Percentiles rank a stretch among this genome's conserved stretches.
Conservation (phyloP, 108 stramenopile species). For the Schizochytrium sp. region DNA sequence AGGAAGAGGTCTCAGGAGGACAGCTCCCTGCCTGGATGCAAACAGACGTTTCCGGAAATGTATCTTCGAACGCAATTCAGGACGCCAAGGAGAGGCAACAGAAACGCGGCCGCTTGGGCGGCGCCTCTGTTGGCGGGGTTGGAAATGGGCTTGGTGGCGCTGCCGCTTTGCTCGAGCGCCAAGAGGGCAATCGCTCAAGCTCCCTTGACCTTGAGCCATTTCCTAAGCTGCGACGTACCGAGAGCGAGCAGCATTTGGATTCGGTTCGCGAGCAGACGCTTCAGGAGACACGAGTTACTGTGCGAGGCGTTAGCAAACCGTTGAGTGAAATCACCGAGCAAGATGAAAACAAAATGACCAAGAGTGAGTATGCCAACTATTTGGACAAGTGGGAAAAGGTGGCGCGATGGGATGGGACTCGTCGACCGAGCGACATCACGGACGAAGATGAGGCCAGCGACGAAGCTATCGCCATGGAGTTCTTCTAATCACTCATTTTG, state of each 20-base stretch:
- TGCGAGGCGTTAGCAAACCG: neutral
- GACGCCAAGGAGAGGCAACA: neutral
- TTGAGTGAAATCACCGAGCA: neutral
- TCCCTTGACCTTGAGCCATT: neutral
- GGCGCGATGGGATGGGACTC: neutral
- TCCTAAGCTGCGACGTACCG: neutral
- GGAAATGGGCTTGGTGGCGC: neutral
- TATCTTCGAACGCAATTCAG: neutral
- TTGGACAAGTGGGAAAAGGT: neutral
- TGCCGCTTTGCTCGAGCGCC: neutral
- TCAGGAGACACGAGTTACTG: neutral
- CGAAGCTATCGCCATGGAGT: neutral
- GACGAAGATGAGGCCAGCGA: neutral
- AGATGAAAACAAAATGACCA: neutral
- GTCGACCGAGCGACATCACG: neutral
- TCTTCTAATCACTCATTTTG: neutral
- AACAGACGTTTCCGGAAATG: neutral
- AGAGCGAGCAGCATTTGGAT: neutral
- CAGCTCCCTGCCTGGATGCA: conserved; percentile 3
- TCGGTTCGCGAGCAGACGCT: neutral
- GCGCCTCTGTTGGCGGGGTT: neutral
- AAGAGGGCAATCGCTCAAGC: neutral
- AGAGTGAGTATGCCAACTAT: neutral
- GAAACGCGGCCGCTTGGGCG: neutral
- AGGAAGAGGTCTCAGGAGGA: neutral